Base-by-base conservation (phyloP, 2,329 filamentous ascomycete genomes). In the Microsporum audouinii region DNA sequence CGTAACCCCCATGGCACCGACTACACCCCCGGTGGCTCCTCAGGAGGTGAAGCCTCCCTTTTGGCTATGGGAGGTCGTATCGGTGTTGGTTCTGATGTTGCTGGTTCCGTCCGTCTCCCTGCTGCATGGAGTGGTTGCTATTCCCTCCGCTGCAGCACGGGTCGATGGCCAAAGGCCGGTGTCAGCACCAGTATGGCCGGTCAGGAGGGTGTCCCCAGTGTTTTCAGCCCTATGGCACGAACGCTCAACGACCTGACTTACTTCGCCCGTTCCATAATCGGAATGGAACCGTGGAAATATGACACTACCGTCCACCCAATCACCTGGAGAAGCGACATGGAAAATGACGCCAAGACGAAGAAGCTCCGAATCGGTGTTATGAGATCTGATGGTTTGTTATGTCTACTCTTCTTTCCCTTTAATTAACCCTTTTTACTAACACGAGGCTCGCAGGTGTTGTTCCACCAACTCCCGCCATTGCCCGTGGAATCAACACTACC, bases 41-140 rank as follows among this genome's bases (percentile, higher is more conserved):
- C 90, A 2, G 90, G 88, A 47, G 91, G 88, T 64, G 92, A 96
- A 74, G 83, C 83, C 3, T 91, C 91, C 0, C 77, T 96, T 2
- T 78, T 96, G 2, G 91, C 91, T 1, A 82, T 90, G 56, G 86
- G 86, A 41, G 90, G 89, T 53, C 82, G 91, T 43, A 95, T 96
- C 63, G 91, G 91, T 45, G 87, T 96, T 66, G 92, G 91, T 7
- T 91, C 88, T 56, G 91, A 96, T 72, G 91, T 96, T 14, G 91
- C 91, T 12, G 91, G 92, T 34, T 94, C 88, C 14, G 91, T 96
- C 3, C 83, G 91, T 59, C 86, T 83, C 1, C 92, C 91, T 0
- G 92, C 91, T 3, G 90, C 95, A 67, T 96, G 91, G 77, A 88
- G 88, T 1, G 91, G 91, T 6, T 89, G 92, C 71, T 96, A 95